A percentile compares a stretch with the other conserved stretches of the same genome.
phyloP scores from a whole-genome alignment of 1,284 basidiomycete genomes.

The Laetiporus sulphureus region DNA sequence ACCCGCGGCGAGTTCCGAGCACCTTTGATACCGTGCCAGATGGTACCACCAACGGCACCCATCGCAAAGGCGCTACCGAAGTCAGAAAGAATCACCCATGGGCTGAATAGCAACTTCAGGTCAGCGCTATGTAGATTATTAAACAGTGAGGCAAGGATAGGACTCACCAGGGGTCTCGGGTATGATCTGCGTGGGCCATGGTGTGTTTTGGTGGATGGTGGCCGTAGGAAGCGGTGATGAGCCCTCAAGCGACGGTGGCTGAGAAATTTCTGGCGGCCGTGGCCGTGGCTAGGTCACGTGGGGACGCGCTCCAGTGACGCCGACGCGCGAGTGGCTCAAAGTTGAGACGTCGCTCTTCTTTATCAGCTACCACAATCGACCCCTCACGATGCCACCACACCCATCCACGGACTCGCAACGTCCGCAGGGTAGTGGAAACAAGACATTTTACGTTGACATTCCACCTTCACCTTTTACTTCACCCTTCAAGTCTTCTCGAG shows the following conservation, averaged over 20 bases:
- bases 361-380: conserved; percentile 19
- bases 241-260: conserved; percentile 6
- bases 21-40: conserved; percentile 99
- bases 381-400: background rate
- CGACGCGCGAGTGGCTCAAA: conserved; percentile 22
- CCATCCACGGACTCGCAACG: conserved; percentile 5
- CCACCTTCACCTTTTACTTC: conserved; percentile 46
- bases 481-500: conserved; percentile 18
- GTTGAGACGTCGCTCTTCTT: no score
- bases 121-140: background rate
- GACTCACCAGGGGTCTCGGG: conserved; percentile 83
- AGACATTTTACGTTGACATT: conserved; percentile 52
- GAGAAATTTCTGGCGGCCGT: conserved; percentile 19
- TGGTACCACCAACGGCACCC: conserved; percentile 93
- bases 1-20: conserved; percentile 94
- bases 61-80: conserved; percentile 96
- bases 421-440: conserved; percentile 28
- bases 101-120: conserved; percentile 58
- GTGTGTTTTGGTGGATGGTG: conserved; percentile 11
- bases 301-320: conserved; percentile 20
- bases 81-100: conserved; percentile 98
- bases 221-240: conserved; percentile 16
- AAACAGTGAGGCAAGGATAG: background rate
- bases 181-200: conserved; percentile 88
- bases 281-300: conserved; percentile 21